Percentiles rank a stretch among this genome's conserved stretches.
These are phyloP conservation scores for Grosmannia clavigera DNA, from an alignment of 2,329 filamentous ascomycete species.

Conservation along the genomic window DNA sequence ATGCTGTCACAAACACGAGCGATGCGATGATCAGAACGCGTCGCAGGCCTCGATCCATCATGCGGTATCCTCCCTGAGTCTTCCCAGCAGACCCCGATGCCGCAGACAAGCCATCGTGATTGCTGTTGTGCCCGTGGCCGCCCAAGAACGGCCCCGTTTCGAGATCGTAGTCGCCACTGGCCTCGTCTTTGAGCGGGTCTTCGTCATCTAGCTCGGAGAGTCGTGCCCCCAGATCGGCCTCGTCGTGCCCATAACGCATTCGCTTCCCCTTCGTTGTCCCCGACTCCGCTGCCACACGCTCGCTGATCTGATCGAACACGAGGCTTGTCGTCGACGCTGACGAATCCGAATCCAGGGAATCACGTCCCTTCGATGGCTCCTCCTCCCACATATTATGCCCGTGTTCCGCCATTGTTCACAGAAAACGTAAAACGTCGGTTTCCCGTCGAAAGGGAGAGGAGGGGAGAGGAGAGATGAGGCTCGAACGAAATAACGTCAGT, in stretches of 20 bases:
- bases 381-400: neutral
- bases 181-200: constrained; percentile 30
- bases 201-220: constrained; percentile 30
- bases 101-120: constrained; percentile 6
- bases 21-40: constrained; percentile 49
- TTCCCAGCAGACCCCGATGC: neutral
- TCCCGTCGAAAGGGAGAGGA: neutral
- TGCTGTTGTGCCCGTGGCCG: constrained; percentile 14
- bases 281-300: constrained; percentile 25
- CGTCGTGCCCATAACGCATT: constrained; percentile 7
- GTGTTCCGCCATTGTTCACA: neutral
- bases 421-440: neutral
- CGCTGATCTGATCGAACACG: constrained; percentile 64
- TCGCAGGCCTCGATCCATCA: constrained; percentile 55
- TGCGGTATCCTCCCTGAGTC: constrained; percentile 22
- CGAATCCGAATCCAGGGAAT: constrained; percentile 50
- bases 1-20: constrained; percentile 50
- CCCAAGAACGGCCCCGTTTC: constrained; percentile 43
- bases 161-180: constrained; percentile 26
- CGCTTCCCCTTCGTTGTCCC: constrained; percentile 2
- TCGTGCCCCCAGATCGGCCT: constrained; percentile 15
- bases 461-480: neutral
- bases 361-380: constrained; percentile 16
- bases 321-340: constrained; percentile 75
- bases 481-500: neutral